Evolutionary conservation across 225 moss, liverwort and hornwort genomes (phyloP).

Genomic region (Polytrichum formosum): DNA sequence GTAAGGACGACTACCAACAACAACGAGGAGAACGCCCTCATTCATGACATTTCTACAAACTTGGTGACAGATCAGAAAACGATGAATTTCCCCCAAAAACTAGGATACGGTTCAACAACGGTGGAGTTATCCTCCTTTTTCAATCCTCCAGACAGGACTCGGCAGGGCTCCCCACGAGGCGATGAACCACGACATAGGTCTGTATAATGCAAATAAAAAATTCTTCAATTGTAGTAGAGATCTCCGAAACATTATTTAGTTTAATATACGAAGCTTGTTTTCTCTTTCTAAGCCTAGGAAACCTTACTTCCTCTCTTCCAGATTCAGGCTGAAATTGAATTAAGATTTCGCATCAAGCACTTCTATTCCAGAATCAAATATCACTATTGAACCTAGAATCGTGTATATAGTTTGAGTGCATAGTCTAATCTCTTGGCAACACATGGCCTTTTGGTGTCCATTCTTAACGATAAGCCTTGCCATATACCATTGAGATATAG

Average conservation of each 20-base stretch:
- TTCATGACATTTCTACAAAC: not conserved
- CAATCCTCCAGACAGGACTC: conserved; percentile 23
- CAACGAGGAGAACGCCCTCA: not conserved
- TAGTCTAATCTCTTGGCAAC: not conserved
- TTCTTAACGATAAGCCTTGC: not conserved
- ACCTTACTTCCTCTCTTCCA: not conserved
- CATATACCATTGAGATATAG: not conserved
- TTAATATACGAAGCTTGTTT: not conserved
- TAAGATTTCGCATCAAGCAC: too few species aligned
- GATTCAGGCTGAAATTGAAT: too few species aligned
- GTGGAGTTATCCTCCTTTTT: conserved; percentile 33
- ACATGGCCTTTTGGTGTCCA: not conserved
- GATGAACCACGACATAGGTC: conserved; percentile 22
- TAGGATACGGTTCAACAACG: conserved; percentile 6
- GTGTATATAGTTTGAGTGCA: too few species aligned
- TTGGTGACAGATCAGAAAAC: not conserved
- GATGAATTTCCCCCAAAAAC: conserved; percentile 5
- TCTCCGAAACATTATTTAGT: not conserved
- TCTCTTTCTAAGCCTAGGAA: not conserved
- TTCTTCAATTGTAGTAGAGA: not conserved
- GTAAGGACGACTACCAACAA: not conserved
- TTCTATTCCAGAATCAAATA: too few species aligned
- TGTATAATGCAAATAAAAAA: not conserved
- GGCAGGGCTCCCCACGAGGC: conserved; percentile 18
- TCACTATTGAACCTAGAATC: too few species aligned